phyloP scores from a whole-genome alignment of 1,284 basidiomycete species.

The Lignosus rhinocerotis region DNA sequence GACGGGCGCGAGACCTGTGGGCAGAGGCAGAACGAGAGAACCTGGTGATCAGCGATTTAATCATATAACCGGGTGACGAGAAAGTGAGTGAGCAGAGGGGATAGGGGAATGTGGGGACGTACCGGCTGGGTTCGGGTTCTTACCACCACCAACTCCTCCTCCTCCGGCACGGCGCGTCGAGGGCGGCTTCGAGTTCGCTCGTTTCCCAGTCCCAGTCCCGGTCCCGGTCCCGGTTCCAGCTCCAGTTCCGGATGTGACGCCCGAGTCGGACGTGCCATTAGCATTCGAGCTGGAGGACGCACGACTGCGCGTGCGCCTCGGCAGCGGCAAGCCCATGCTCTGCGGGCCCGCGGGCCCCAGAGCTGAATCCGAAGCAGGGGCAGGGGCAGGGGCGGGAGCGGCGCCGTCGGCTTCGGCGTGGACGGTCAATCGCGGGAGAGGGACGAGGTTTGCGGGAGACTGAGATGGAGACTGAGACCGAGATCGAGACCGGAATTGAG shows the following conservation, averaged over 20 bases:
- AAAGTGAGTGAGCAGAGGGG: not conserved
- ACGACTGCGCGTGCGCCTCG: slow-evolving; percentile 12
- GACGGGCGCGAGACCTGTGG: slow-evolving; percentile 6
- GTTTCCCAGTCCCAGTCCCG: not conserved
- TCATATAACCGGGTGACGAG: not conserved
- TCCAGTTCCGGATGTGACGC: not conserved
- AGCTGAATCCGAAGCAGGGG: slow-evolving; percentile 1
- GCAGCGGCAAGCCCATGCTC: not conserved
- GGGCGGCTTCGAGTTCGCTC: slow-evolving; percentile 9
- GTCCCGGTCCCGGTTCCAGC: not conserved
- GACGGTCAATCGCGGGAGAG: not conserved
- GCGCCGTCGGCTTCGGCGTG: not conserved
- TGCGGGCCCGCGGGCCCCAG: not conserved
- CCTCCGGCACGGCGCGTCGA: too few species aligned
- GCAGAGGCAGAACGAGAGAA: not conserved
- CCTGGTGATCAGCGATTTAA: too few species aligned
- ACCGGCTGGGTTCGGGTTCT: not conserved
- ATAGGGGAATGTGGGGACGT: not conserved
- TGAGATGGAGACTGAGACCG: not conserved
- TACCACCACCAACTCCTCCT: too few species aligned
- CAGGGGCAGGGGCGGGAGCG: not conserved
- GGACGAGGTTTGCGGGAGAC: too few species aligned
- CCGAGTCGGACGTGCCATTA: not conserved
- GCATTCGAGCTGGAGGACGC: not conserved
- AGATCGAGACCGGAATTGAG: not conserved